Percentiles rank a stretch among this genome's conserved stretches.
Evolutionary conservation across 78 protist genomes (phyloP).

Genomic region (Guillardia theta): DNA sequence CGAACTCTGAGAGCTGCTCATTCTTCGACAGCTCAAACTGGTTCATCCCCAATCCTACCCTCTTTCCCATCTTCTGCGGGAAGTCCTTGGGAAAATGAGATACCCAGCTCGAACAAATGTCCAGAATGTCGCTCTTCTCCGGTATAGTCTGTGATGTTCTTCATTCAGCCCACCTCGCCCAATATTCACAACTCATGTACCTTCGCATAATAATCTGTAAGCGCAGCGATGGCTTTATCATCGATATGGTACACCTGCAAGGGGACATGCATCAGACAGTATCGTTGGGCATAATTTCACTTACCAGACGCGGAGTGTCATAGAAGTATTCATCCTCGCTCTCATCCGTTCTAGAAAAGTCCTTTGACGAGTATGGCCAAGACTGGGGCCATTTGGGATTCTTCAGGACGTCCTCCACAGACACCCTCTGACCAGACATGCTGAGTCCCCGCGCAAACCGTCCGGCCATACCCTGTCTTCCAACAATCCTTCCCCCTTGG

Average conservation of each 20-base stretch:
- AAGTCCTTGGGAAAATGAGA: constrained; percentile 15
- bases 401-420: background rate
- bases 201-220: background rate
- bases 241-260: background rate
- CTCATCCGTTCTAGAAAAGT: background rate
- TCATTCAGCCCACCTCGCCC: too few species aligned
- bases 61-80: background rate
- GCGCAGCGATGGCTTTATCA: background rate
- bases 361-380: background rate
- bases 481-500: too few species aligned
- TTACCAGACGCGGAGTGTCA: background rate
- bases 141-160: too few species aligned
- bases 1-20: background rate
- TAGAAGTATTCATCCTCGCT: background rate
- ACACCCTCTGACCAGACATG: too few species aligned
- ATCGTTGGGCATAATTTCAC: background rate
- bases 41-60: background rate
- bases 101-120: background rate
- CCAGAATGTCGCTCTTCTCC: background rate
- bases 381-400: background rate
- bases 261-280: background rate
- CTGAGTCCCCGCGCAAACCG: too few species aligned
- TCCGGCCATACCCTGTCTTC: too few species aligned
- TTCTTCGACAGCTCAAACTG: background rate
- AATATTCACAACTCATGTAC: too few species aligned